phyloP scores from a whole-genome alignment of 345 rosid species.

The Diplotaxis tenuifolia region DNA sequence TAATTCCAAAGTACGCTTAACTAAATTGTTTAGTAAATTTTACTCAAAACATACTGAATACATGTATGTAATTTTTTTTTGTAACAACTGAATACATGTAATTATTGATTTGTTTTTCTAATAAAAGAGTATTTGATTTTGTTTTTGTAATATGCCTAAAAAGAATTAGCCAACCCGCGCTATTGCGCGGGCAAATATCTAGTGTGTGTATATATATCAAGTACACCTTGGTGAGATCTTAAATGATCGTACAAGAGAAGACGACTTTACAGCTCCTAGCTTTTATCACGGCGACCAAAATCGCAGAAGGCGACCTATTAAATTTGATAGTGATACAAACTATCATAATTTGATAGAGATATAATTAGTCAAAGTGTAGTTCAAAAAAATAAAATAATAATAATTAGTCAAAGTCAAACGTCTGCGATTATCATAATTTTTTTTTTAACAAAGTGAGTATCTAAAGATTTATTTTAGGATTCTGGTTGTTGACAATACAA shows the following conservation, averaged over 20 bases:
- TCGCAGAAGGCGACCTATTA: constrained; percentile 12
- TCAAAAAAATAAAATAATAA: too few species aligned
- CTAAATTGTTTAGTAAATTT: too few species aligned
- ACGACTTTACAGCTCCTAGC: constrained; percentile 30
- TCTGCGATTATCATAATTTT: background rate
- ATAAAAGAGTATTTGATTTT: too few species aligned
- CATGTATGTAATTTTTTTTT: too few species aligned
- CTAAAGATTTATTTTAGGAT: background rate
- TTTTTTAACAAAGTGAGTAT: background rate
- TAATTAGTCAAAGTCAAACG: background rate
- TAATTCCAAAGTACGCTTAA: too few species aligned
- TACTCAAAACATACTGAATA: too few species aligned
- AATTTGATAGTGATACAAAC: background rate
- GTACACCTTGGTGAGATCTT: constrained; percentile 14
- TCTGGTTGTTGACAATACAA: background rate
- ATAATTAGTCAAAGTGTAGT: too few species aligned
- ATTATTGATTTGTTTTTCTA: too few species aligned
- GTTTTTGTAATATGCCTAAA: too few species aligned
- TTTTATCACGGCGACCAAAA: background rate
- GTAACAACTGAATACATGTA: too few species aligned
- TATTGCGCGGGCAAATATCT: too few species aligned
- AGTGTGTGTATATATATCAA: background rate
- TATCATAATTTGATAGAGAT: background rate
- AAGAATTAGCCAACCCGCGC: too few species aligned
- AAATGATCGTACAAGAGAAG: constrained; percentile 4